Percentiles rank a stretch among this genome's conserved stretches.
phyloP scores from a whole-genome alignment of 2,329 filamentous ascomycete genomes.

The Aplosporella prunicola region DNA sequence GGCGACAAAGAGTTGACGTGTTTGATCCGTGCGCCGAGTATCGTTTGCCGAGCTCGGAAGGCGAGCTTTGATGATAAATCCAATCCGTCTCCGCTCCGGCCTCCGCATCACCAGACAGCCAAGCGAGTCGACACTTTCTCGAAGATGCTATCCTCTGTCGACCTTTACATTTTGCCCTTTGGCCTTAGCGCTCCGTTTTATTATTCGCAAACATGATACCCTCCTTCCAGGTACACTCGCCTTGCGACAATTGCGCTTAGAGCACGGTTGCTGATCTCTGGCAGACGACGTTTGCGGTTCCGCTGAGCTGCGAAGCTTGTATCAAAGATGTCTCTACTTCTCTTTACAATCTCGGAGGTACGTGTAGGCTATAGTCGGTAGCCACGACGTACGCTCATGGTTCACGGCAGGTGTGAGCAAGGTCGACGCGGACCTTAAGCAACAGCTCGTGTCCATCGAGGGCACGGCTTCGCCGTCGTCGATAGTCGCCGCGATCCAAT shows the following conservation, averaged over 20 bases:
- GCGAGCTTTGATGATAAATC: conserved; percentile 1
- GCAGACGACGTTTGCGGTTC: conserved; percentile 89
- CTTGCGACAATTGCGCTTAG: not conserved
- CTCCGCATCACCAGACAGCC: conserved; percentile 7
- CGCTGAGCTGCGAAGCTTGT: conserved; percentile 83
- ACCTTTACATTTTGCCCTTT: not conserved
- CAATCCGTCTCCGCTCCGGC: conserved; percentile 2
- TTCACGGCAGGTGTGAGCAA: conserved; percentile 59
- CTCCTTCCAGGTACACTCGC: conserved; percentile 20
- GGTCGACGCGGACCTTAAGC: conserved; percentile 70
- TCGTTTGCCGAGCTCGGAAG: too few relatives aligned
- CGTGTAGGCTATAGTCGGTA: too few relatives aligned
- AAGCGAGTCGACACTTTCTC: conserved; percentile 4
- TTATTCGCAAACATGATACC: conserved; percentile 11
- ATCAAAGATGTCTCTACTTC: conserved; percentile 76
- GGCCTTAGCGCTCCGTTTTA: not conserved
- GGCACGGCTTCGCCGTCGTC: conserved; percentile 85
- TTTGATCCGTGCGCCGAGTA: too few relatives aligned
- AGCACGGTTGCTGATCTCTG: conserved; percentile 1
- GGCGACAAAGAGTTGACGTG: too few relatives aligned
- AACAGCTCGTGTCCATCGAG: conserved; percentile 76
- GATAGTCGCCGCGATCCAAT: conserved; percentile 81
- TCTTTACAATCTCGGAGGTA: conserved; percentile 62
- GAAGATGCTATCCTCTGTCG: conserved; percentile 5
- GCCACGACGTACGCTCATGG: conserved; percentile 2